Base-by-base conservation (phyloP, 345 rosid species). In the Hypericum androsaemum region DNA sequence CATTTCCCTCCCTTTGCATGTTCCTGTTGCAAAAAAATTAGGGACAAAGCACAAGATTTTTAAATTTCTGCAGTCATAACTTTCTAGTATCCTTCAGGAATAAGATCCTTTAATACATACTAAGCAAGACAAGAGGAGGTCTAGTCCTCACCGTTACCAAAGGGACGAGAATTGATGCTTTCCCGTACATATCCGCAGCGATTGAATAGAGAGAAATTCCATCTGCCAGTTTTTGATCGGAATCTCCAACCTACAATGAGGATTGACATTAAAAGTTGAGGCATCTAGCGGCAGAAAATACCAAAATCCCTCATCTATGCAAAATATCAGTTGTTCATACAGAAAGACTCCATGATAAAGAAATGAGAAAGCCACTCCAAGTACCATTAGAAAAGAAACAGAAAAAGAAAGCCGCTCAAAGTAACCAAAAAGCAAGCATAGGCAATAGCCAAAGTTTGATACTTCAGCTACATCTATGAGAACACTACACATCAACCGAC, bases 1-100 rank as follows among this genome's bases (percentile, higher is more conserved):
- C 94, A 94, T 65, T 88, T 94, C 47, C 97, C 99, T 76, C 92
- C 95, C 67, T 83, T 86, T 32, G 83, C 99, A 65, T 88, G 95
- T 65, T 94, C 89, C 98, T 92, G 40, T 58, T 43, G 32, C 32
- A 22, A 22, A 22, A 22, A 32, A 70, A 32, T 63, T 61, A 28
- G 35, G 58, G 39, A 74, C 53, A 58, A 55, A 49, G 49, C 13
- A 38, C 16, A 38, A 8, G 43, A 11, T 15, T 13, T 46, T 32
- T 46, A 8, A 37, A 22, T 22, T 22, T 22, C 4, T 4, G 2
- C 22, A 41, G 47, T 41, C 11, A 14, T 52, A 12, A 17, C 14
- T n/a, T 45, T 41, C 41, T 11, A 37, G 16, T 11, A 12, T 47
- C 46, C 46, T 11, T 43, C 22, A 32, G 41, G 40, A 12, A 35